A percentile compares a stretch with the other conserved stretches of the same genome.
These are phyloP conservation scores for Penicillium atrosanguineum DNA, from an alignment of 495 filamentous ascomycete genomes.

Conservation along the genomic window DNA sequence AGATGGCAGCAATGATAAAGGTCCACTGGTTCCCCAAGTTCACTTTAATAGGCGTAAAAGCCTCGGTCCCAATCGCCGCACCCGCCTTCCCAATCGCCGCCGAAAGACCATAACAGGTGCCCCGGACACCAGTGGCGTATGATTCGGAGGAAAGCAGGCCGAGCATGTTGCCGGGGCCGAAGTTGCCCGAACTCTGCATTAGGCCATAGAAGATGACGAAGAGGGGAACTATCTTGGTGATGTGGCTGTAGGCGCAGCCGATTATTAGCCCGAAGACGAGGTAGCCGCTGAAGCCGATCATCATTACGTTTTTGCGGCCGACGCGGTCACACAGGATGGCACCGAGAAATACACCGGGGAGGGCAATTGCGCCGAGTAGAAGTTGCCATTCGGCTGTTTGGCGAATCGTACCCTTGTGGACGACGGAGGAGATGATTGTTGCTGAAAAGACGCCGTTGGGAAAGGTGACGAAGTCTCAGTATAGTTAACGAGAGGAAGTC, in stretches of 20 bases:
- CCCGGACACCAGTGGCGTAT: conserved; percentile 50
- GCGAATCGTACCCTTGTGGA: conserved; percentile 33
- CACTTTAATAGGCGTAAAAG: conserved; percentile 45
- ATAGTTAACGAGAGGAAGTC: neutral
- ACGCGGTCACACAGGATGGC: conserved; percentile 45
- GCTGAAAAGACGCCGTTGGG: conserved; percentile 51
- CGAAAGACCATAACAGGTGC: conserved; percentile 50
- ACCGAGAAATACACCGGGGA: conserved; percentile 52
- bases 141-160: conserved; percentile 49
- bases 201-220: conserved; percentile 56
- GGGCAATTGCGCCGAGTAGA: conserved; percentile 42
- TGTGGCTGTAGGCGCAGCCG: conserved; percentile 44
- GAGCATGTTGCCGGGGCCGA: conserved; percentile 52
- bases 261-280: conserved; percentile 53
- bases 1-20: conserved; percentile 53
- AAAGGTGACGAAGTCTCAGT: conserved; percentile 38
- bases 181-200: conserved; percentile 50
- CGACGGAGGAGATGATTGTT: conserved; percentile 46
- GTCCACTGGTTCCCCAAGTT: conserved; percentile 49
- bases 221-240: conserved; percentile 49
- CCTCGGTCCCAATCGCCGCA: conserved; percentile 52
- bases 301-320: conserved; percentile 52
- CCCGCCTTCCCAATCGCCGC: conserved; percentile 54
- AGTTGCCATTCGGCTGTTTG: conserved; percentile 50
- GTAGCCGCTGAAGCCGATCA: conserved; percentile 53